These are phyloP conservation scores for Termitomyces sp. DNA, from an alignment of 768 basidiomycete genomes.

Conservation along the genomic window DNA sequence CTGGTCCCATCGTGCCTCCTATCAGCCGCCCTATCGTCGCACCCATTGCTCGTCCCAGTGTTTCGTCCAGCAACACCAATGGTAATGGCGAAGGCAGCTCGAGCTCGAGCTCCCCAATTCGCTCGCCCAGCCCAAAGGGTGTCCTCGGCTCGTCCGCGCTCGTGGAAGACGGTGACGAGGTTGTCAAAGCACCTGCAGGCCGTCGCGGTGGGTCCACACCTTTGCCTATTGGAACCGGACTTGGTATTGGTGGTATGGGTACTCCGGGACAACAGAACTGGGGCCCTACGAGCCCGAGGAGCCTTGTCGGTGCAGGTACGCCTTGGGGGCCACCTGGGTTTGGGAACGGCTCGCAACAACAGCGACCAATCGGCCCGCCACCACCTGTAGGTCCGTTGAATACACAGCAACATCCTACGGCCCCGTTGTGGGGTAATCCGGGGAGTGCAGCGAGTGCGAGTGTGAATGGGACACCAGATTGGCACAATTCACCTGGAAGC, in stretches of 20 bases:
- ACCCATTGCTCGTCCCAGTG: slow-evolving; percentile 64
- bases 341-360: slow-evolving; percentile 23
- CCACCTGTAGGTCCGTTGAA: slow-evolving; percentile 24
- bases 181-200: slow-evolving; percentile 47
- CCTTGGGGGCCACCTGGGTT: slow-evolving; percentile 35
- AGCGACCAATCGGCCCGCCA: slow-evolving; percentile 28
- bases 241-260: slow-evolving; percentile 20
- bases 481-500: slow-evolving; percentile 40
- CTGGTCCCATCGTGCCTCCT: slow-evolving; percentile 62
- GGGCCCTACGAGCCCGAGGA: slow-evolving; percentile 47
- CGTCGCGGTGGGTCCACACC: slow-evolving; percentile 38
- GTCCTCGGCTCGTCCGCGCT: slow-evolving; percentile 76
- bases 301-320: slow-evolving; percentile 30
- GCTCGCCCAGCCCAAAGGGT: slow-evolving; percentile 58
- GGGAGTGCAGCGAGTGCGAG: slow-evolving; percentile 18
- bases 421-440: slow-evolving; percentile 39
- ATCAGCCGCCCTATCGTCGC: slow-evolving; percentile 32
- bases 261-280: slow-evolving; percentile 35
- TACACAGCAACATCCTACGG: slow-evolving; percentile 22
- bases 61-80: slow-evolving; percentile 28
- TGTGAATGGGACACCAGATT: slow-evolving; percentile 31
- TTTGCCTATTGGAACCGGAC: slow-evolving; percentile 23
- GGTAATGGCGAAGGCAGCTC: slow-evolving; percentile 50
- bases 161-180: slow-evolving; percentile 78
- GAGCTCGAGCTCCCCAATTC: slow-evolving; percentile 56